phyloP scores from a whole-genome alignment of 1,139 yeast species.

The Candida sanyaensis region DNA sequence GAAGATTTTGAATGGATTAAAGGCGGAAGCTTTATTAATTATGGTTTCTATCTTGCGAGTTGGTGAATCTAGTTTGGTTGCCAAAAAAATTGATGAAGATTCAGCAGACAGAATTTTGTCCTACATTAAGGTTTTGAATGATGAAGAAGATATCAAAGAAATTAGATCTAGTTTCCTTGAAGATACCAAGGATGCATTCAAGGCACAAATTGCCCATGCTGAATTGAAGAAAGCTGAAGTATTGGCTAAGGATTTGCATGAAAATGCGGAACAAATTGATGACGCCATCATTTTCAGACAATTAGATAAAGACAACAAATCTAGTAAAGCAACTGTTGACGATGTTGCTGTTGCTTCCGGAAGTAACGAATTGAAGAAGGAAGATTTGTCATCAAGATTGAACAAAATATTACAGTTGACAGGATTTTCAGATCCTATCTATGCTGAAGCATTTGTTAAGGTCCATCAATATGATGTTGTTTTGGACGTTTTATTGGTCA shows the following conservation, averaged over 20 bases:
- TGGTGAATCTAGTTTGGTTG: slow-evolving; percentile 78
- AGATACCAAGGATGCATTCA: slow-evolving; percentile 85
- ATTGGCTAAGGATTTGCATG: slow-evolving; percentile 61
- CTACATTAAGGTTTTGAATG: slow-evolving; percentile 76
- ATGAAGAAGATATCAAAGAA: slow-evolving; percentile 51
- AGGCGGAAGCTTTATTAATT: slow-evolving; percentile 92
- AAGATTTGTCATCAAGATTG: slow-evolving; percentile 72
- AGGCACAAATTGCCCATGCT: slow-evolving; percentile 56
- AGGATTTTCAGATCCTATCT: slow-evolving; percentile 97
- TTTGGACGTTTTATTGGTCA: slow-evolving; percentile 88
- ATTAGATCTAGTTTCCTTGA: slow-evolving; percentile 79
- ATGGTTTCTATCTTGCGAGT: slow-evolving; percentile 90
- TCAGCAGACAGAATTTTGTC: slow-evolving; percentile 88
- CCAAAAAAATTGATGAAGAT: slow-evolving; percentile 89
- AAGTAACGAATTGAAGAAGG: slow-evolving; percentile 45
- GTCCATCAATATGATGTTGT: slow-evolving; percentile 97
- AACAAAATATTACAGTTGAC: slow-evolving; percentile 90
- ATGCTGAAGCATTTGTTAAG: slow-evolving; percentile 94
- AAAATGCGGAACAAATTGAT: slow-evolving; percentile 80
- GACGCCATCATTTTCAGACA: slow-evolving; percentile 84
- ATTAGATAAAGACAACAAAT: slow-evolving; percentile 54
- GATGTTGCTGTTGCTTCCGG: slow-evolving; percentile 53
- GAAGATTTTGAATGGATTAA: slow-evolving; percentile 73
- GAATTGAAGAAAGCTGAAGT: slow-evolving; percentile 57
- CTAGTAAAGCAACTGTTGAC: slow-evolving; percentile 39